Evolutionary conservation across 1,284 basidiomycete species (phyloP), one percentile per base, ranked within the genome.

Genomic region (Agaricales sp.): DNA sequence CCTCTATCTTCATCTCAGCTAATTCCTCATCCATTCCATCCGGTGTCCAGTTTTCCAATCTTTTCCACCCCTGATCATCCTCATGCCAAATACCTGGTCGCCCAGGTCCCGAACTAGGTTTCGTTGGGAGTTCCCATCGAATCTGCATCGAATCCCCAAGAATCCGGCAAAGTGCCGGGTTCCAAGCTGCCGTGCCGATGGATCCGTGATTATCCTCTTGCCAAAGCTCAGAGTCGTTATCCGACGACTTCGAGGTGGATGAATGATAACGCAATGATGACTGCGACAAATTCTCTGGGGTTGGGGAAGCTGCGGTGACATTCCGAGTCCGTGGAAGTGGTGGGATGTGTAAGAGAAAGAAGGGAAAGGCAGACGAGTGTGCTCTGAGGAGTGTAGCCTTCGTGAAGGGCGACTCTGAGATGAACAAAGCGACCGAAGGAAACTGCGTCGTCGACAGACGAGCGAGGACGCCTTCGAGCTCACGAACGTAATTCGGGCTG

Each of bases 401-500:
- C 1, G 86, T 84, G 64, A 92, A 94, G 0, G 78, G 70, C 4
- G 86, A 87, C 57, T 85, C 74, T 0, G 88, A 92, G 26, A 91
- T 66, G 49, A 92, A 72, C 4, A 92, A 61, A 0, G 84, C 87
- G 14, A 91, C 73, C 3, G 77, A 60, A n/a, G 77, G 67, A 55
- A 57, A 57, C 43, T 59, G 52, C 44, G 52, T 22, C 30, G 60
- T 50, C 21, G 63, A 55, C 52, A 73, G 67, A 11, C 74, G 73
- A 57, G 75, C 73, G 52, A 87, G 64, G 14, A 91, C 88, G 14
- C 91, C 91, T 61, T 95, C 92, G 65, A 95, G 72, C 64, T 96
- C 92, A 38, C 92, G 78, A 1, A 95, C 76, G 55, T 84, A 82
- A 3, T 80, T 78, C 1, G 92, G 90, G 0, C 87, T 78, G 26